Base-by-base conservation (phyloP, 352 stramenopile genomes). In the Thalassiosira mediterranea region DNA sequence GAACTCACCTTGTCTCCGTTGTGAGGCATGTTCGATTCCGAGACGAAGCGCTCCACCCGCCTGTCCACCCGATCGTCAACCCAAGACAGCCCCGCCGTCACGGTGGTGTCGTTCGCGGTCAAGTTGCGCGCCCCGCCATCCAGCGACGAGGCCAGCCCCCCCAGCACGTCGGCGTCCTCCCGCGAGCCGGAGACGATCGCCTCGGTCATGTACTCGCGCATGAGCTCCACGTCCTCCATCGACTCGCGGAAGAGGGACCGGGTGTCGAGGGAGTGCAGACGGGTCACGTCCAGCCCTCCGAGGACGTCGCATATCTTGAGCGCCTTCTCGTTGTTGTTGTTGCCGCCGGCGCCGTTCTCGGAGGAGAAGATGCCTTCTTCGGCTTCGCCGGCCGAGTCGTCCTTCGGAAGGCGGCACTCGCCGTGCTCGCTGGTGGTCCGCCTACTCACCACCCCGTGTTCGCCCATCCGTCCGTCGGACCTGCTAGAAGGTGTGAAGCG, bases 181-280 rank as follows among this genome's bases (percentile, higher is more conserved):
- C 38, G 37, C 17, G 34, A 42, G 7, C 60, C 60, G 38, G 61
- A 42, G n/a, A 34, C 2, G 0, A 32, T 34, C 7, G 46, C 60
- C 48, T 73, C 46, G 44, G n/a, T 63, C 2, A 77, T 17, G 15
- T 57, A 60, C 37, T 77, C 68, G 5, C 68, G 58, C 31, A 77
- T 77, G 8, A 77, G 29, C 51, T 77, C 68, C 7, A 77, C 68
- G 52, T 77, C 68, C 28, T 77, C 68, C 4, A 73, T 63, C 21
- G 68, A 56, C 17, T 48, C 48, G 15, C 28, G 2, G 28, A 77
- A 77, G 11, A 77, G 25, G 11, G 42, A 26, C 7, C 68, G 68
- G 2, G 68, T 51, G 28, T 54, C 42, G 5, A 23, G 51, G 13
- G 58, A 72, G 11, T 46, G 32, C 15, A 67, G 42, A 8, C 68